Conservation (phyloP, 2,329 filamentous ascomycete genomes). For the Aspergillus latus region DNA sequence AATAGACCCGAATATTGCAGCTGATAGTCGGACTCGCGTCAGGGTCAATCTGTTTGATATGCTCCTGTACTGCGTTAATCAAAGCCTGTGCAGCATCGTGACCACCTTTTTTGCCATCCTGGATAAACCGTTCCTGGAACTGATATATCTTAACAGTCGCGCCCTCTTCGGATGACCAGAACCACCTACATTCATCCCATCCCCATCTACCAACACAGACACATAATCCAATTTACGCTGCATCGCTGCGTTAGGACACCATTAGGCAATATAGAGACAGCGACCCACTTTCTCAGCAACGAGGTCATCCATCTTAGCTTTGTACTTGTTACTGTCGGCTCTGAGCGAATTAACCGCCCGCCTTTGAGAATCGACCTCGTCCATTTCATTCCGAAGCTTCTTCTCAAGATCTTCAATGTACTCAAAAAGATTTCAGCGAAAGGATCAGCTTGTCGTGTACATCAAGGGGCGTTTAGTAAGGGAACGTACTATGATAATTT, state of each 20-base stretch:
- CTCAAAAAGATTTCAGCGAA: conserved; percentile 12
- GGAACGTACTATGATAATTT: conserved; percentile 18
- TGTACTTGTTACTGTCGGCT: conserved; percentile 2
- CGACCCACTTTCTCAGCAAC: conserved; percentile 13
- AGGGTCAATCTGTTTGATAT: conserved; percentile 24
- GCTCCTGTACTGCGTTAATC: conserved; percentile 25
- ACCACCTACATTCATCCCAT: conserved; percentile 38
- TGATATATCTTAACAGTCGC: conserved; percentile 11
- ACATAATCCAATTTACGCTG: conserved; percentile 28
- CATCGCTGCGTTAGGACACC: no score
- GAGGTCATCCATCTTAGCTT: conserved; percentile 10
- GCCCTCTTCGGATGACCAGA: not conserved
- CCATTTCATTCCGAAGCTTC: conserved; percentile 5
- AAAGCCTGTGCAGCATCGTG: conserved; percentile 30
- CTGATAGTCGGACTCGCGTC: conserved; percentile 25
- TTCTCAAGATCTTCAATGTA: conserved; percentile 12
- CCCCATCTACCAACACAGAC: conserved; percentile 42
- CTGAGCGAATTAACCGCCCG: not conserved
- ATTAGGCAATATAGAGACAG: not conserved
- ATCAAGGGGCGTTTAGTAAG: not conserved
- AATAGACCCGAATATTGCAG: conserved; percentile 40
- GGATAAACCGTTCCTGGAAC: conserved; percentile 37
- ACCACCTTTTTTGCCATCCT: conserved; percentile 32
- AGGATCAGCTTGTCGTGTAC: not conserved
- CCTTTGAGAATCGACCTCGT: conserved; percentile 12